A percentile compares a stretch with the other conserved stretches of the same genome.
Conservation (phyloP, 2,329 filamentous ascomycete genomes). For the Alternaria conjuncta region DNA sequence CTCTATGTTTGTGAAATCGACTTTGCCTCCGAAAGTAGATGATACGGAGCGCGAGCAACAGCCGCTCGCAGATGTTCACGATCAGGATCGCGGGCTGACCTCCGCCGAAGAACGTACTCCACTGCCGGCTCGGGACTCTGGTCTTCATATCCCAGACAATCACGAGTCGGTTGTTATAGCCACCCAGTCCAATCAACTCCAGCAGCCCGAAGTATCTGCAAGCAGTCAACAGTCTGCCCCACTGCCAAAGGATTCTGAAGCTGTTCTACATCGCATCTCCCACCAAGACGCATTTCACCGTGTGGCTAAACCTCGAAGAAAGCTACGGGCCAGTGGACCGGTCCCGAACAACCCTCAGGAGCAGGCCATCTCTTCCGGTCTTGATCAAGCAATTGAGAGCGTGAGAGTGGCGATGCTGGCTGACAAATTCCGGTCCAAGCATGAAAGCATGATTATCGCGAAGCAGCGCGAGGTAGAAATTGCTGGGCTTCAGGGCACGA, state of each 20-base stretch:
- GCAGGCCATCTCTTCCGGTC: background rate
- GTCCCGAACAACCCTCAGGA: background rate
- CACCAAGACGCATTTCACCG: background rate
- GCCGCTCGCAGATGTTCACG: background rate
- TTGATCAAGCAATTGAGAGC: slow-evolving; percentile 14
- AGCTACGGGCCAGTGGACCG: background rate
- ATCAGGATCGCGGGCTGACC: background rate
- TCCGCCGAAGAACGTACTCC: background rate
- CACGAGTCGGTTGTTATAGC: background rate
- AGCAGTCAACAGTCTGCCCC: background rate
- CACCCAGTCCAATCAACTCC: background rate
- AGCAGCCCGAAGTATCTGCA: background rate
- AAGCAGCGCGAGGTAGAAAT: slow-evolving; percentile 13
- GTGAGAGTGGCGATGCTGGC: slow-evolving; percentile 16
- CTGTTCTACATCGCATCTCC: background rate
- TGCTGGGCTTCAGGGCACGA: slow-evolving; percentile 10
- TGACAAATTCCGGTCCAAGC: slow-evolving; percentile 12
- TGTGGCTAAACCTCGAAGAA: slow-evolving; percentile 18
- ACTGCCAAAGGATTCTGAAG: background rate
- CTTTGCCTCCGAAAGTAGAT: background rate
- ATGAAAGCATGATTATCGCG: slow-evolving; percentile 3
- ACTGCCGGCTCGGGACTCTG: background rate
- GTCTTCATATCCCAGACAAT: background rate
- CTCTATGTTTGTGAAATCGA: background rate
- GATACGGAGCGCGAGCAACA: background rate